phyloP scores from a whole-genome alignment of 73 alveolate species.

The Effrenium voratum region DNA sequence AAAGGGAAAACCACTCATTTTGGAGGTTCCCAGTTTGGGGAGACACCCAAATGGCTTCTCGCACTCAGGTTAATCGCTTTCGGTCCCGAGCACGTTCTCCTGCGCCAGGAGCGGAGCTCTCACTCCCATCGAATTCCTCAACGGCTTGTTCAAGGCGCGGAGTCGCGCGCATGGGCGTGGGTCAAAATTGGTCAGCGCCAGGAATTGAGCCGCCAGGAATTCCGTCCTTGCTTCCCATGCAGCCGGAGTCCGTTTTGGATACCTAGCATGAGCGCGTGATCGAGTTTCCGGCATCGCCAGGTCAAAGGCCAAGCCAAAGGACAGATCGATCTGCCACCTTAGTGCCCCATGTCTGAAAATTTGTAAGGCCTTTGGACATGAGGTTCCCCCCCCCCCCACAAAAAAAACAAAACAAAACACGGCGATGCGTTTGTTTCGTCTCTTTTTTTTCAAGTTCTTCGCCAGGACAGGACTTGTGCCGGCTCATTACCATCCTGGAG shows the following conservation, averaged over 20 bases:
- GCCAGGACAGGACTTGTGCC: conserved; percentile 79
- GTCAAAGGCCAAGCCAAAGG: conserved; percentile 90
- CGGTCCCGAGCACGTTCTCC: not conserved
- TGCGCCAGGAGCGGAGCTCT: conserved; percentile 65
- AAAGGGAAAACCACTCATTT: not conserved
- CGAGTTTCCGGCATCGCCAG: not conserved
- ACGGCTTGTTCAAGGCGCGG: conserved; percentile 77
- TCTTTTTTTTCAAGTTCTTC: not conserved
- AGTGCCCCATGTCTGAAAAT: not conserved
- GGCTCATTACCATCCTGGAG: conserved; percentile 65
- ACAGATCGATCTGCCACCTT: not conserved
- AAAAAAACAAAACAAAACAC: too few relatives aligned
- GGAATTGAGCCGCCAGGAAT: not conserved
- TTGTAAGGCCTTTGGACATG: not conserved
- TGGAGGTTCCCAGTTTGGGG: not conserved
- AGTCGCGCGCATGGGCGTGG: not conserved
- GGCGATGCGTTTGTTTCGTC: too few relatives aligned
- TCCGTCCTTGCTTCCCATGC: too few relatives aligned
- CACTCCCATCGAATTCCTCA: conserved; percentile 83
- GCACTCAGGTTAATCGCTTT: not conserved
- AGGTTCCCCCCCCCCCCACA: not conserved
- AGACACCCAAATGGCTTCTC: not conserved
- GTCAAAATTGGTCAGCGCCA: not conserved
- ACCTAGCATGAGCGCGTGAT: too few relatives aligned
- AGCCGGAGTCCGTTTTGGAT: too few relatives aligned